phyloP scores from a whole-genome alignment of 148 eudicot genomes.

The Camellia japonica region DNA sequence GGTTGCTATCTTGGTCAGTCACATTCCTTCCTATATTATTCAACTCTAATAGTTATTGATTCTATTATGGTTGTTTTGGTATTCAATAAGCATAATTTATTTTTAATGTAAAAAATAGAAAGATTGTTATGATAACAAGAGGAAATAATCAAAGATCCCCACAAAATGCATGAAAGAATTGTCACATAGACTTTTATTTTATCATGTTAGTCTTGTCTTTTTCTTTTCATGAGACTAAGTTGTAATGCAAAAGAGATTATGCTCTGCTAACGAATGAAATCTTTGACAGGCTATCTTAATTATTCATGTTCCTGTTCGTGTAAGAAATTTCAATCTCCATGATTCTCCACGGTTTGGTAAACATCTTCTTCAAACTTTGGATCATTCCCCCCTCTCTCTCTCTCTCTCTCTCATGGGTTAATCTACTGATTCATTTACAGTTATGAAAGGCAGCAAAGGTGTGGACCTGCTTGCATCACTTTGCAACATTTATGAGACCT shows the following conservation, averaged over 20 bases:
- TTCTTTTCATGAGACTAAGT: neutral
- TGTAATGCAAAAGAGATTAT: neutral
- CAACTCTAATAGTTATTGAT: slow-evolving; percentile 6
- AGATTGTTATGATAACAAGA: neutral
- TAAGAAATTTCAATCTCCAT: slow-evolving; percentile 56
- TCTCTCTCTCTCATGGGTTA: neutral
- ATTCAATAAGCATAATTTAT: neutral
- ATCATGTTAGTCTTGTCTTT: neutral
- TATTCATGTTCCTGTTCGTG: slow-evolving; percentile 67
- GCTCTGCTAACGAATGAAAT: slow-evolving; percentile 14
- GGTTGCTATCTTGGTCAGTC: slow-evolving; percentile 83
- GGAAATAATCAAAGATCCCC: neutral
- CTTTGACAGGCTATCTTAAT: slow-evolving; percentile 79
- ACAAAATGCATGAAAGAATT: neutral
- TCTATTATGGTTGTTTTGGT: neutral
- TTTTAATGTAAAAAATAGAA: neutral
- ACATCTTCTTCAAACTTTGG: neutral
- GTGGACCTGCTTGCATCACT: slow-evolving; percentile 83
- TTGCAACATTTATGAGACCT: slow-evolving; percentile 67
- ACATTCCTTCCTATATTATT: slow-evolving; percentile 8
- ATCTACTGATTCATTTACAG: slow-evolving; percentile 35
- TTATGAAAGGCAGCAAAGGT: slow-evolving; percentile 57
- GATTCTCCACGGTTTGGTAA: slow-evolving; percentile 70
- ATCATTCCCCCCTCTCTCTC: neutral
- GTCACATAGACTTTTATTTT: neutral